Evolutionary conservation across 2,329 filamentous ascomycete genomes (phyloP).

Genomic region (Pseudovirgaria hyperparasitica): DNA sequence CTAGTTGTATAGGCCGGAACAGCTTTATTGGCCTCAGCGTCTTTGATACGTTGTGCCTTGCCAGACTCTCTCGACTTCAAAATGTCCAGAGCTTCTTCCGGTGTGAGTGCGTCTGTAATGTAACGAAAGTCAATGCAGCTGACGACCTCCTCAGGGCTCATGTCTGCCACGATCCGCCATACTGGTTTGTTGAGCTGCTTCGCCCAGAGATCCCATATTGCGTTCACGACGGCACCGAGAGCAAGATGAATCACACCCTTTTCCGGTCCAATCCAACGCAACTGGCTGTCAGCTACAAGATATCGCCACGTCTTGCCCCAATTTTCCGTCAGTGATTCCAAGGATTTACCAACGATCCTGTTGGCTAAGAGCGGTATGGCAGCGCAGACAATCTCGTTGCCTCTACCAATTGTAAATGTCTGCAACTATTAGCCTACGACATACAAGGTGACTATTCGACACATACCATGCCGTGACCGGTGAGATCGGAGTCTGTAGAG

Average conservation of each 20-base stretch:
- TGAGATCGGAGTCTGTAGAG: slow-evolving; percentile 58
- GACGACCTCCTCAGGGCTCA: slow-evolving; percentile 79
- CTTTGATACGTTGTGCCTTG: slow-evolving; percentile 58
- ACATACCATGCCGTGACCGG: slow-evolving; percentile 66
- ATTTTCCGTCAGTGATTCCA: slow-evolving; percentile 63
- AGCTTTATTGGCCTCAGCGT: slow-evolving; percentile 60
- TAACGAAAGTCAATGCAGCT: slow-evolving; percentile 87
- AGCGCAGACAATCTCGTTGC: slow-evolving; percentile 83
- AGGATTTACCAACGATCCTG: slow-evolving; percentile 60
- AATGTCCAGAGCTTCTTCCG: slow-evolving; percentile 65
- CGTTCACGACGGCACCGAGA: slow-evolving; percentile 78
- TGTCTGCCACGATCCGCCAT: slow-evolving; percentile 81
- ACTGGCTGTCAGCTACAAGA: slow-evolving; percentile 79
- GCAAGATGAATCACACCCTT: slow-evolving; percentile 92
- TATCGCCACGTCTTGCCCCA: slow-evolving; percentile 86
- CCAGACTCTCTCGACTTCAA: slow-evolving; percentile 52
- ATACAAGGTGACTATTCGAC: too few species aligned
- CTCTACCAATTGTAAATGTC: slow-evolving; percentile 75
- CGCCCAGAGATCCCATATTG: slow-evolving; percentile 91
- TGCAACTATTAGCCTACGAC: too few species aligned
- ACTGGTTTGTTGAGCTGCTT: slow-evolving; percentile 77
- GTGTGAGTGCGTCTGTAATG: slow-evolving; percentile 85
- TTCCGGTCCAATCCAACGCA: slow-evolving; percentile 88
- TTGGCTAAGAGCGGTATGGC: slow-evolving; percentile 70
- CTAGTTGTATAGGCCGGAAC: slow-evolving; percentile 87